Conservation (phyloP, 2,329 filamentous ascomycete species). For the Trichophyton mentagrophytes region DNA sequence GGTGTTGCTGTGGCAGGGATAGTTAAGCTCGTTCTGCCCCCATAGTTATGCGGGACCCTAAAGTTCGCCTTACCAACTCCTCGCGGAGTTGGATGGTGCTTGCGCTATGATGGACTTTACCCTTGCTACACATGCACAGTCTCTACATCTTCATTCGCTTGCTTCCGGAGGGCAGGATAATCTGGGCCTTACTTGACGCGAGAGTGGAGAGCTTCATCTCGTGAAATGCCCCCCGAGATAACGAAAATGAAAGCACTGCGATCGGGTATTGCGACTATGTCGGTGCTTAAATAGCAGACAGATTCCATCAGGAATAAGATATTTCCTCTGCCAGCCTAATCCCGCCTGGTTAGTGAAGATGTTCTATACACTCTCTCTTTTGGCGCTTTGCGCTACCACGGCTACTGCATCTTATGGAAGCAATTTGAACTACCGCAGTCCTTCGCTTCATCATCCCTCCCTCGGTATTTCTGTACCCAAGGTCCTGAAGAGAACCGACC, state of each 20-base stretch:
- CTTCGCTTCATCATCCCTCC: constrained; percentile 50
- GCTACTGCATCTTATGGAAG: constrained; percentile 8
- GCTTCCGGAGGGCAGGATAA: neutral
- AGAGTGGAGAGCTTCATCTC: neutral
- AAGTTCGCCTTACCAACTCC: neutral
- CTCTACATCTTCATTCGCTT: neutral
- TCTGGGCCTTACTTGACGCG: neutral
- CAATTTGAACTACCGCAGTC: constrained; percentile 45
- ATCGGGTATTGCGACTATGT: neutral
- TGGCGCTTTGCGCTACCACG: constrained; percentile 8
- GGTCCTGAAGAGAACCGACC: constrained; percentile 44
- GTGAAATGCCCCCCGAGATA: neutral
- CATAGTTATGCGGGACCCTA: neutral
- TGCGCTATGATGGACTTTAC: neutral
- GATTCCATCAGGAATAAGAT: neutral
- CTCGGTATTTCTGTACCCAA: constrained; percentile 53
- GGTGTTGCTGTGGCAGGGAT: no score
- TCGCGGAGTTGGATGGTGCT: neutral
- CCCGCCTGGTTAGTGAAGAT: neutral
- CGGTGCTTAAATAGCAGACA: neutral
- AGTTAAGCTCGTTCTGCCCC: neutral
- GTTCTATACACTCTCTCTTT: neutral
- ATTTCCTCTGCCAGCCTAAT: neutral
- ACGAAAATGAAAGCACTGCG: neutral
- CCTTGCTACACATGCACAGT: constrained; percentile 1